Evolutionary conservation across 768 basidiomycete genomes (phyloP), one percentile per base, ranked within the genome.

Genomic region (Mycena polygramma): DNA sequence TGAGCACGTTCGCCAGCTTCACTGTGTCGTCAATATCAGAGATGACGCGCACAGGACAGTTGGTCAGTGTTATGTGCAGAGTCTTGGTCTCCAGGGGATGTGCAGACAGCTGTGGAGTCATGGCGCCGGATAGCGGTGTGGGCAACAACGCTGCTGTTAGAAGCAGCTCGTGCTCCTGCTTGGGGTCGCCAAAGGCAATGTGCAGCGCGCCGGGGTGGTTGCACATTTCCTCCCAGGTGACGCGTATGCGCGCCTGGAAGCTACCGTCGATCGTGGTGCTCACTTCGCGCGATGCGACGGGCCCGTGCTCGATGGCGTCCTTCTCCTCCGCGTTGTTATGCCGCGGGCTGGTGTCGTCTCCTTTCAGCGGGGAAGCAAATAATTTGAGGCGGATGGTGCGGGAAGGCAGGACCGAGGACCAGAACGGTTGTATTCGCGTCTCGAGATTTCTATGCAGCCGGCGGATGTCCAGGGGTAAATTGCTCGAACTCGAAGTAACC

Each of bases 11-110:
- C 0, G 95, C 92, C 30, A 86, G 77, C 76, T 97, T 97, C 66
- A 98, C 86, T 0, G 97, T 98, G 80, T 98, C 97, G 76, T 98
- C 97, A 51, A 98, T 92, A 75, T 98, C 97, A 10, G 95, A 97
- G 17, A 98, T 92, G 63, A 97, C 88, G 20, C 94, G 90, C 17
- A 97, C 80, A 2, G 87, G 86, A 3, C 88, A 87, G 74, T 90
- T 82, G 0, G 91, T 88, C 43, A 95, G 84, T 8, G 89, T 83
- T 22, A 88, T 80, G 15, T 80, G 79, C 7, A 85, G 72, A 1
- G 79, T 77, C 30, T 79, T 79, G 9, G 77, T 76, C 15, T 75
- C 71, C 20, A 62, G 2, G 26, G 75, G 68, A 22, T 77, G 75
- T 14, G 63, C 49, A 41, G 74, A 45, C 24, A 61, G 43, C 11